Evolutionary conservation across 208 protist species (phyloP), one percentile per base, ranked within the genome.

Genomic region (Leishmania mexicana): DNA sequence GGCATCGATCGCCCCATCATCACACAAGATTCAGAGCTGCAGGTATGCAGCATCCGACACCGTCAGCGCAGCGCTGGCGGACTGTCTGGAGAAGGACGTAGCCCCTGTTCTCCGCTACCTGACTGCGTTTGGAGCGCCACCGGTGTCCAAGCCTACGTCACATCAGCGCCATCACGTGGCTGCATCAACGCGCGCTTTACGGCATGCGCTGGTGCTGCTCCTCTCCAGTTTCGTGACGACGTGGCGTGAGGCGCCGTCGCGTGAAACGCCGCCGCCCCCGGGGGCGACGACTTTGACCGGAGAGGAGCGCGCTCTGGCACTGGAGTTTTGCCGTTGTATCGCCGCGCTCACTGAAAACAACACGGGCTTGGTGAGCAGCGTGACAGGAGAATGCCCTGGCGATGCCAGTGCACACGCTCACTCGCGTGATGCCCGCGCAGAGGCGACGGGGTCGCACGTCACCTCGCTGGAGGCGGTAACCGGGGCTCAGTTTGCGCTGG

Each of bases 51-150:
- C 75, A 45, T 21, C 19, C n/a, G 10, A 10, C 5, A 45, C 21
- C 1, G 60, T 78, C n/a, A 58, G 42, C 40, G 28, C 38, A n/a
- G 42, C 24, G 6, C 65, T 85, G 28, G 70, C 78, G 2, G 54
- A 62, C 2, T 60, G 72, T 42, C 64, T 85, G 2, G 47, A 17
- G 2, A 8, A 13, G 4, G 73, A 82, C 60, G 73, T 85, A 4
- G 38, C 64, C 8, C 82, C 82, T 31, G 78, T 82, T 6, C 77
- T 85, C 35, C 49, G 31, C 42, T 85, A 82, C 78, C 73, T 85
- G 13, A 51, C 62, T n/a, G 1, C 21, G 28, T 74, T 47, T 40
- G 28, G 1, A 40, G 15, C 40, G 54, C 74, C 10, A 28, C 19
- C 64, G 21, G 45, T 31, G 28, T 15, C 40, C 45, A 54, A 10